Conservation (phyloP, 2,329 filamentous ascomycete species). For the Colletotrichum aenigma region DNA sequence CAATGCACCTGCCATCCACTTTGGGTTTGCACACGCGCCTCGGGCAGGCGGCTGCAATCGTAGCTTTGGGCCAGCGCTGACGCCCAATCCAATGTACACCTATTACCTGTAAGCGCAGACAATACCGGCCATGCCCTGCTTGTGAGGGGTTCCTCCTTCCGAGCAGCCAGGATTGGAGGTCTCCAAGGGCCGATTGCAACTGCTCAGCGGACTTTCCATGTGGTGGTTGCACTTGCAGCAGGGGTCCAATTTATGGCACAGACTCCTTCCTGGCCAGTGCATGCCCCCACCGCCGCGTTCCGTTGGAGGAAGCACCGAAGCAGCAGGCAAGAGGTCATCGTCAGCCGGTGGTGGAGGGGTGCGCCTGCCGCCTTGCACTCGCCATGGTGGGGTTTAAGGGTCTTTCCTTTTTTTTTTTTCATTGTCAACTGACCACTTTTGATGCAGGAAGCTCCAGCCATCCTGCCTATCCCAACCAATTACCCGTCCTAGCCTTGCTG, state of each 20-base stretch:
- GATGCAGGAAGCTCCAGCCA: not conserved
- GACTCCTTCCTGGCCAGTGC: not conserved
- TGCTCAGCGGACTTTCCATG: not conserved
- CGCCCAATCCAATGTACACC: not conserved
- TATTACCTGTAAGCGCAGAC: not conserved
- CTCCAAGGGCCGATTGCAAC: not conserved
- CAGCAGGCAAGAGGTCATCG: not conserved
- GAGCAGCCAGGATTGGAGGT: not conserved
- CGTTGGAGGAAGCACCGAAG: not conserved
- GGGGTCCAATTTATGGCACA: not conserved
- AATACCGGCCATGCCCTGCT: not conserved
- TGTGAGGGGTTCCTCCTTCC: not conserved
- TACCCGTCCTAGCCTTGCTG: not conserved
- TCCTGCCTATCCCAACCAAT: not conserved
- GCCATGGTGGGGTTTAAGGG: slow-evolving; percentile 9
- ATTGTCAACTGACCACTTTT: slow-evolving; percentile 15
- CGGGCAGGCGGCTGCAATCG: not conserved
- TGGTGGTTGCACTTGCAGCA: not conserved
- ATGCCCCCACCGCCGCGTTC: not conserved
- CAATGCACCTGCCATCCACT: not conserved
- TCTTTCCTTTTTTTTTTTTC: not conserved
- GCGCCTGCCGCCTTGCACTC: not conserved
- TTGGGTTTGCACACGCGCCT: not conserved
- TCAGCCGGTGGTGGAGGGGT: not conserved
- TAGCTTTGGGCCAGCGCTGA: not conserved